A percentile compares a stretch with the other conserved stretches of the same genome.
These are phyloP conservation scores for Fusarium guadeloupense DNA, from an alignment of 2,329 filamentous ascomycete species.

Conservation along the genomic window DNA sequence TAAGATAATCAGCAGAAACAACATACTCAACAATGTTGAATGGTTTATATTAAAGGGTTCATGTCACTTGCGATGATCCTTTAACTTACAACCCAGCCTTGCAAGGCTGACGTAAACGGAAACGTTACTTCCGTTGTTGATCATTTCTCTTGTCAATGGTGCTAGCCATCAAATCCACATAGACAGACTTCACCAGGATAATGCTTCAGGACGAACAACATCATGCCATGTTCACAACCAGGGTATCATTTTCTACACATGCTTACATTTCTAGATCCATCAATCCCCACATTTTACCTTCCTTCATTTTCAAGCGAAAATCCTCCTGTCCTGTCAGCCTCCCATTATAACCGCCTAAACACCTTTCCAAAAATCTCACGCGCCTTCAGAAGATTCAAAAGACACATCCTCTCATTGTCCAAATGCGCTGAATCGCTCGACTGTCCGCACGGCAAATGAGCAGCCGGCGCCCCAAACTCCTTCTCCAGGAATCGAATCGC, in stretches of 20 bases:
- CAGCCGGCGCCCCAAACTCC: slow-evolving; percentile 89
- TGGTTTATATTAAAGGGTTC: neutral
- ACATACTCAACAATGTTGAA: neutral
- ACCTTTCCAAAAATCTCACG: slow-evolving; percentile 90
- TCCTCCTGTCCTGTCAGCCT: slow-evolving; percentile 8
- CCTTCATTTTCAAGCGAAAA: neutral
- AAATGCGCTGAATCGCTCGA: slow-evolving; percentile 94
- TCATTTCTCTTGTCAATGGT: neutral
- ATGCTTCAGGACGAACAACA: neutral
- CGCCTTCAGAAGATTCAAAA: slow-evolving; percentile 89
- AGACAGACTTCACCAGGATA: neutral
- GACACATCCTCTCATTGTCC: slow-evolving; percentile 90
- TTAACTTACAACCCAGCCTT: neutral
- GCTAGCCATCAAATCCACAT: too few relatives aligned
- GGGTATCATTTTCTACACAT: slow-evolving; percentile 31
- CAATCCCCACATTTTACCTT: slow-evolving; percentile 5
- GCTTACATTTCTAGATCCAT: slow-evolving; percentile 3
- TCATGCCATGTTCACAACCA: neutral
- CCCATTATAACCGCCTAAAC: slow-evolving; percentile 70
- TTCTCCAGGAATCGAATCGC: slow-evolving; percentile 95
- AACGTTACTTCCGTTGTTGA: neutral
- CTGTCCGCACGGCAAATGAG: slow-evolving; percentile 93
- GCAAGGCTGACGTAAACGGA: neutral
- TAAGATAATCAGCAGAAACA: neutral
- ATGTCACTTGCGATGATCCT: neutral